Evolutionary conservation across 148 eudicot genomes (phyloP), one percentile per base, ranked within the genome.

Genomic region (Drosera capensis): DNA sequence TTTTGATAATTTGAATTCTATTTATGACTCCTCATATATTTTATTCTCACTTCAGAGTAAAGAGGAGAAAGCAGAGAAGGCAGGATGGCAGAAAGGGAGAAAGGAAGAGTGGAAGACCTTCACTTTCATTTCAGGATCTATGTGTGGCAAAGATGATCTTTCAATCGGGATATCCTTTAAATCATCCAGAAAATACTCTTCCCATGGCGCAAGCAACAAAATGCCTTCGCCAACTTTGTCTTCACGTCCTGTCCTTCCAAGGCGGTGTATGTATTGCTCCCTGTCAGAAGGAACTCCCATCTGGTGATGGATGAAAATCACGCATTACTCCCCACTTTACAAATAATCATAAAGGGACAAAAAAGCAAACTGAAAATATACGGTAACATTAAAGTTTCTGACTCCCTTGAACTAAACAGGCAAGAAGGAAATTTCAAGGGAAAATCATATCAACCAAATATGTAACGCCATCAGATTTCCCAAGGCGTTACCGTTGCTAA

Each of bases 201-300:
- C 97, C 94, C 94, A 88, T 5, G 94, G 81, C 37, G 94, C 83
- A 71, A 88, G 85, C 66, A 88, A 46, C 57, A 88, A 52, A 45
- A 83, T 63, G 38, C 92, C 84, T 64, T 74, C 77, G 28, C 97
- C 96, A 35, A 51, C 79, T 67, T 88, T 88, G 42, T 92, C 97
- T 68, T 65, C 92, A 21, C 92, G 70, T 28, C 94, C 97, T 28
- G 97, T 88, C 60, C 97, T 74, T 68, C 94, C 97, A 52, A 83
- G 72, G 19, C 92, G 77, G 59, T 80, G 86, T 46, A 83, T 73
- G 59, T 88, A 88, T 25, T 83, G 83, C 53, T 76, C 84, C 46
- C 80, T 66, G 44, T 84, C 88, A n/a, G 70, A 22, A 25, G 97
- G 97, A 31, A 78, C 54, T 35, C 97, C 93, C 44, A 84, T 74